These are phyloP conservation scores for Gracilariopsis chorda DNA, from an alignment of 23 red algal species.

Conservation along the genomic window DNA sequence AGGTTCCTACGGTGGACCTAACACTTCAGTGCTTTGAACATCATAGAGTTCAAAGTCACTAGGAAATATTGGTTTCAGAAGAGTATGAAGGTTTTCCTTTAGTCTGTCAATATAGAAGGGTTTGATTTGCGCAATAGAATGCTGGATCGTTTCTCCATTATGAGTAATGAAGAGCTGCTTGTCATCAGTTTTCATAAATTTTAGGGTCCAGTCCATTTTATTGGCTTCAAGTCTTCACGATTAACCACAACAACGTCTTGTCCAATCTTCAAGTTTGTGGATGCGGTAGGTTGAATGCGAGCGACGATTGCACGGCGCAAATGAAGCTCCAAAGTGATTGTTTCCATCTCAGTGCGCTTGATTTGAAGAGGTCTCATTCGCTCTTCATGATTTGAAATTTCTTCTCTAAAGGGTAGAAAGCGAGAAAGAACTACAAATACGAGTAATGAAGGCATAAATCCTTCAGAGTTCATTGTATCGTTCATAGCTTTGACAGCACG, in stretches of 20 bases:
- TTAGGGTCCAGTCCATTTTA: background rate
- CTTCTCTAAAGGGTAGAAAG: background rate
- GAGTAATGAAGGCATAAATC: background rate
- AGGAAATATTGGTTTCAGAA: background rate
- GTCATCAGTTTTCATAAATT: background rate
- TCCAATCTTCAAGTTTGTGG: background rate
- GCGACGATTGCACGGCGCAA: background rate
- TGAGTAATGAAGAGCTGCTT: background rate
- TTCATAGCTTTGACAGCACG: conserved; percentile 12
- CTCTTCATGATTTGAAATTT: background rate
- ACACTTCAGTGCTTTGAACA: background rate
- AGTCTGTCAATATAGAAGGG: background rate
- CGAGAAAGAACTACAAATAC: background rate
- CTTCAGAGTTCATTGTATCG: background rate
- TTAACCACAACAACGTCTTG: background rate
- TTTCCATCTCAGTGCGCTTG: background rate
- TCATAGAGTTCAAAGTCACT: background rate
- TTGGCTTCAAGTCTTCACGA: background rate
- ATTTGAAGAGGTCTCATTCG: background rate
- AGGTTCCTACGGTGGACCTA: background rate
- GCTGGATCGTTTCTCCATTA: background rate
- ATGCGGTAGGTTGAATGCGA: background rate
- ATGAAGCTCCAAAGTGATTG: background rate
- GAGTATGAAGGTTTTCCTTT: background rate
- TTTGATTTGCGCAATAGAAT: background rate